Conservation (phyloP, 768 basidiomycete species). For the Paxillus ammoniavirescens region DNA sequence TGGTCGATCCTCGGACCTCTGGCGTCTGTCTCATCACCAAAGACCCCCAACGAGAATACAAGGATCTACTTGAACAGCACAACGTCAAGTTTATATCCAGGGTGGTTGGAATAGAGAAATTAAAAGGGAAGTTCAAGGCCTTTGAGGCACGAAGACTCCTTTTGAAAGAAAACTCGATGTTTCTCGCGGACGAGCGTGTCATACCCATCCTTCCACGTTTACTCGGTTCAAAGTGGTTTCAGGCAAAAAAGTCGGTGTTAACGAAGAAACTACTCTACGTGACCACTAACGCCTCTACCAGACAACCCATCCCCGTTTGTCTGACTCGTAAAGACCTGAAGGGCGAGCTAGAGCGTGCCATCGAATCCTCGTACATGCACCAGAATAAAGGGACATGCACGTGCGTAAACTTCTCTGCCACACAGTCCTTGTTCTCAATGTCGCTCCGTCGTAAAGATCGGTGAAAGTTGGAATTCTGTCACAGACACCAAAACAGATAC, state of each 20-base stretch:
- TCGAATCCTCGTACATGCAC: conserved; percentile 94
- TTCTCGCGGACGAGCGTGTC: conserved; percentile 90
- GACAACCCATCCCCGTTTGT: conserved; percentile 95
- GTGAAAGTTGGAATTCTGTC: conserved; percentile 79
- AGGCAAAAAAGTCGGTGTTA: conserved; percentile 84
- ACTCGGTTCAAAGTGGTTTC: conserved; percentile 88
- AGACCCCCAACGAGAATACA: conserved; percentile 95
- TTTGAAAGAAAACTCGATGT: conserved; percentile 86
- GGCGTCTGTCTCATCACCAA: conserved; percentile 91
- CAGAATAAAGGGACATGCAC: conserved; percentile 92
- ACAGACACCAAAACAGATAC: conserved; percentile 69
- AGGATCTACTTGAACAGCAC: conserved; percentile 78
- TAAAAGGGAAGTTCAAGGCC: conserved; percentile 90
- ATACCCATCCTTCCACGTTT: conserved; percentile 84
- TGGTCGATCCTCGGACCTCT: conserved; percentile 79
- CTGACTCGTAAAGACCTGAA: conserved; percentile 88
- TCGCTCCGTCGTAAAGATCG: conserved; percentile 46
- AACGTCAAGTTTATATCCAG: conserved; percentile 88
- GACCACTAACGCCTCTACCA: conserved; percentile 30
- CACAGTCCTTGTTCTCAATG: background rate
- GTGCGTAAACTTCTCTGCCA: conserved; percentile 45
- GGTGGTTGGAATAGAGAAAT: conserved; percentile 87
- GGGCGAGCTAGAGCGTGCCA: conserved; percentile 86
- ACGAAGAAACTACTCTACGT: background rate
- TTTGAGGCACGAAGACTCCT: conserved; percentile 82